Base-by-base conservation (phyloP, 2,329 filamentous ascomycete genomes). In the Calycina herbarum region DNA sequence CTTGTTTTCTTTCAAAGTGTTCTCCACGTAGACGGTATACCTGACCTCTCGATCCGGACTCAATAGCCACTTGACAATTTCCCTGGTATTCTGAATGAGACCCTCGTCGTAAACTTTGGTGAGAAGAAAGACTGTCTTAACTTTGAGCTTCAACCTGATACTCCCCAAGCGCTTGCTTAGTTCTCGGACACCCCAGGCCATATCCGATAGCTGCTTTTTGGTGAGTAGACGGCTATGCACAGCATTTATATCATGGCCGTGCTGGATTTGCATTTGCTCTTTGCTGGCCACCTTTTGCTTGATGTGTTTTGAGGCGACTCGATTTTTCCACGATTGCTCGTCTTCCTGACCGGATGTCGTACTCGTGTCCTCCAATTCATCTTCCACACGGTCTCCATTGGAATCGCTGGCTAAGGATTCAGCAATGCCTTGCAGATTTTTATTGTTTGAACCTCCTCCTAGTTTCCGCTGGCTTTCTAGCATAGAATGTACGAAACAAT, bases 171-270 rank as follows among this genome's bases (percentile, higher is more conserved):
- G 90, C 74, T 96, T 91, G 35, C 92, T 94, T 66, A 99, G 81
- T 78, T 97, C 93, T 59, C 95, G 85, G 65, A 98, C 95, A 31
- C 94, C 94, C 87, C 94, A 94, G 0, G 94, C 94, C 94, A 99
- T 98, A 73, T 98, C 95, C 15, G 91, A 93, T 54, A 99, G 83
- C 78, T 99, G 93, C 77, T 92, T 93, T 81, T 98, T 98, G 1
- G 94, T 97, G 71, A 98, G 83, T 60, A 97, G 85, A n/a, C 94
- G 86, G 66, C 84, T 87, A 73, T 86, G 83, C 71, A 70, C 64
- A 2, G 65, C 67, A 29, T 66, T 66, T n/a, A 61, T 59, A 17
- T 74, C 68, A 4, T 57, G 48, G n/a, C 57, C 69, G n/a, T 20
- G 61, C 5, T 58, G 13, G 11, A 38, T 27, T 2, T 42, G 17